Evolutionary conservation across 106 monocot species (phyloP).

Genomic region (Agapanthus africanus): DNA sequence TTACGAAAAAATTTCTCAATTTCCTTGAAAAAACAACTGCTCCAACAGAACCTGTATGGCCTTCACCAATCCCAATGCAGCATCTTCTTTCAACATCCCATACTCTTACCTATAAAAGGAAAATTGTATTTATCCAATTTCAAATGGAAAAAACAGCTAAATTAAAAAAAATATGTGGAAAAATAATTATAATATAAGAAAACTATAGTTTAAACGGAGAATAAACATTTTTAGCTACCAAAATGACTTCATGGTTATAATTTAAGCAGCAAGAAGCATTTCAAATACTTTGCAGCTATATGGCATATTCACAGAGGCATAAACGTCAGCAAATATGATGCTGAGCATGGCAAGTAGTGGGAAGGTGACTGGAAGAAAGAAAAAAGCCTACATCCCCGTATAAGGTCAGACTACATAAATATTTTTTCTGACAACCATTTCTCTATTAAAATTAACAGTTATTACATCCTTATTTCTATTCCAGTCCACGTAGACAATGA

Average conservation of each 20-base stretch:
- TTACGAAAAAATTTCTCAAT: conserved; percentile 77
- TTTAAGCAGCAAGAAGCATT: background rate
- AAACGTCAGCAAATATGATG: background rate
- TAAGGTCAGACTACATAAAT: too few relatives aligned
- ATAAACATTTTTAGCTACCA: background rate
- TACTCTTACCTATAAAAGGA: conserved; percentile 48
- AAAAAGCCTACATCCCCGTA: background rate
- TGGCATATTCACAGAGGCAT: background rate
- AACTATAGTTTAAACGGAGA: too few relatives aligned
- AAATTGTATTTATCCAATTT: conserved; percentile 2
- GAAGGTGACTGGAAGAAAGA: too few relatives aligned
- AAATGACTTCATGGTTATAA: background rate
- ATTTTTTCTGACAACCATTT: too few relatives aligned
- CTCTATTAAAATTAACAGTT: background rate
- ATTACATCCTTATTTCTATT: background rate
- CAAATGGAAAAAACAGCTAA: background rate
- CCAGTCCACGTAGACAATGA: background rate
- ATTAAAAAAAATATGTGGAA: background rate
- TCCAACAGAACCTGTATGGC: conserved; percentile 84
- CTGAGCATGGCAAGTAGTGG: too few relatives aligned
- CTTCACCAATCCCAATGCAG: conserved; percentile 76
- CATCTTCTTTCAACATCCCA: conserved; percentile 66
- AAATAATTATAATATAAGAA: too few relatives aligned
- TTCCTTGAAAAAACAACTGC: conserved; percentile 89
- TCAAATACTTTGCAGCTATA: background rate